Conservation (phyloP, 345 rosid genomes). For the Raphanus sativus region DNA sequence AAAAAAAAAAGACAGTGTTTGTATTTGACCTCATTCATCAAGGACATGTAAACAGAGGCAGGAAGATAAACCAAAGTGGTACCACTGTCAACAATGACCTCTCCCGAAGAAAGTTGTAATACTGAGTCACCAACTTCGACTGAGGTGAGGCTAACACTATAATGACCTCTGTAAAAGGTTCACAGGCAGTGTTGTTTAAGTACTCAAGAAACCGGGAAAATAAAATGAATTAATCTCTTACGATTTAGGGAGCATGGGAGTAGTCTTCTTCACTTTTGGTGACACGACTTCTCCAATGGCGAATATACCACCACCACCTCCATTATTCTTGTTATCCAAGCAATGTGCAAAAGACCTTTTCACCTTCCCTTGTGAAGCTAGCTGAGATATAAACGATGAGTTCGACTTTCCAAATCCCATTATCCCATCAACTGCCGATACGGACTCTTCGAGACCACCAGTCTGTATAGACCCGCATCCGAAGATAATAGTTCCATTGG, state of each 20-base stretch:
- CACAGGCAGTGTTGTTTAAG: too few species aligned
- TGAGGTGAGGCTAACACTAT: constrained; percentile 67
- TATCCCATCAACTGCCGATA: constrained; percentile 80
- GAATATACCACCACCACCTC: constrained; percentile 96
- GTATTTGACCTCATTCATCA: constrained; percentile 53
- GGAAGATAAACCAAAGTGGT: constrained; percentile 93
- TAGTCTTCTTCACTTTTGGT: constrained; percentile 74
- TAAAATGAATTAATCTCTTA: too few species aligned
- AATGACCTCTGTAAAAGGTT: constrained; percentile 59
- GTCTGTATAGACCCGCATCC: constrained; percentile 86
- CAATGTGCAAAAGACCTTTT: constrained; percentile 82
- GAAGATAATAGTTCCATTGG: constrained; percentile 63
- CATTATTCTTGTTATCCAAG: constrained; percentile 71
- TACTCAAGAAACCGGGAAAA: too few species aligned
- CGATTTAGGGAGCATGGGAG: constrained; percentile 77
- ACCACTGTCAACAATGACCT: constrained; percentile 88
- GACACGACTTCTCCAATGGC: constrained; percentile 79
- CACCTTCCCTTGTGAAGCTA: constrained; percentile 71
- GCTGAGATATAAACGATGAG: constrained; percentile 84
- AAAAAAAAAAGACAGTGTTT: not conserved
- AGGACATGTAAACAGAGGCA: constrained; percentile 42
- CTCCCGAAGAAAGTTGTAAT: constrained; percentile 53
- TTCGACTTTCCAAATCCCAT: constrained; percentile 88
- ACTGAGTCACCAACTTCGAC: constrained; percentile 59
- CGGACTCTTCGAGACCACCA: constrained; percentile 65